Evolutionary conservation across 768 basidiomycete species (phyloP).

Genomic region (Holtermanniella nyarrowii): DNA sequence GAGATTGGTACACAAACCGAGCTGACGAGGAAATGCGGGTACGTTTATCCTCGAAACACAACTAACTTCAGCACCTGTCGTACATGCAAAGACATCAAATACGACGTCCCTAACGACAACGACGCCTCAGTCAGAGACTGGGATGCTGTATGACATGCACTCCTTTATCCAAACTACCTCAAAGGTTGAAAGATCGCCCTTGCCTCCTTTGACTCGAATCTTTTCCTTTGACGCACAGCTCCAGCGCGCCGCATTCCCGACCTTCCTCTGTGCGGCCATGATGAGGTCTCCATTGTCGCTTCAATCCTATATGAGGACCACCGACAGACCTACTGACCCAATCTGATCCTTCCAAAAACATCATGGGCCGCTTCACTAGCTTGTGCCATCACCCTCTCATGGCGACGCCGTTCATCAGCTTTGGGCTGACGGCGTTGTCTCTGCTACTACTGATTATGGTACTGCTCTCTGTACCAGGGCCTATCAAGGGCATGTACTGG

Average conservation of each 20-base stretch:
- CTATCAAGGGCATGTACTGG: constrained; percentile 38
- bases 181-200: too few species aligned
- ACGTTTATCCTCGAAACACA: too few species aligned
- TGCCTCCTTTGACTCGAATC: too few species aligned
- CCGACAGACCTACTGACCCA: too few species aligned
- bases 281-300: neutral
- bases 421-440: constrained; percentile 27
- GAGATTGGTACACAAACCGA: constrained; percentile 47
- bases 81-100: constrained; percentile 21
- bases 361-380: neutral
- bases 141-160: neutral
- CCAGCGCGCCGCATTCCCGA: too few species aligned
- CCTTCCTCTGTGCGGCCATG: too few species aligned
- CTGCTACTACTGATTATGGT: constrained; percentile 36
- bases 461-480: constrained; percentile 37
- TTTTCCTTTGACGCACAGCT: too few species aligned
- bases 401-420: constrained; percentile 26
- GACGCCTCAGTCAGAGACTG: neutral
- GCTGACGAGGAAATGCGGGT: constrained; percentile 34
- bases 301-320: too few species aligned
- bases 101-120: constrained; percentile 22
- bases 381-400: constrained; percentile 7
- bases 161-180: neutral
- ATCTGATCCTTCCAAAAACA: too few species aligned
- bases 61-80: constrained; percentile 23